These are phyloP conservation scores for Paramyrothecium roridum DNA, from an alignment of 2,329 filamentous ascomycete species.

Conservation along the genomic window DNA sequence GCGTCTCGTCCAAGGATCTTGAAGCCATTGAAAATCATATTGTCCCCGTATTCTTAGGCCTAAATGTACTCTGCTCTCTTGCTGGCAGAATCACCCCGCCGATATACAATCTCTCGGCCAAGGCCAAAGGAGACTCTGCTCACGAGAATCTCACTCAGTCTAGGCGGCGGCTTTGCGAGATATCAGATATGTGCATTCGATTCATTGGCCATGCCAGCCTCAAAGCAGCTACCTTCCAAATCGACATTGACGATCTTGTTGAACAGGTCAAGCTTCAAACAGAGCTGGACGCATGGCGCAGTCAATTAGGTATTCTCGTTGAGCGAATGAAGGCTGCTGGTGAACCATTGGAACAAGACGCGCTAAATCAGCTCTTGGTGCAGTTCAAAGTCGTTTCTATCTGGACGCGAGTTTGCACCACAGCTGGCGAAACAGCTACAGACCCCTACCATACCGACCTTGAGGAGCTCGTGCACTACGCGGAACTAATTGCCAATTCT, in stretches of 20 bases:
- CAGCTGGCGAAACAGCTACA: slow-evolving; percentile 1
- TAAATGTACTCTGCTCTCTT: slow-evolving; percentile 4
- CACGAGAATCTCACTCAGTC: too few relatives aligned
- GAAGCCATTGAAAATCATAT: slow-evolving; percentile 4
- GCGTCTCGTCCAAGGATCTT: neutral
- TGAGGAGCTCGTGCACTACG: slow-evolving; percentile 3
- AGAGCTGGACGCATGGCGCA: slow-evolving; percentile 1
- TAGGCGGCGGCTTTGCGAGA: too few relatives aligned
- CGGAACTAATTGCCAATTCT: neutral
- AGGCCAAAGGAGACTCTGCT: too few relatives aligned
- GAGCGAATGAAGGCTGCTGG: too few relatives aligned
- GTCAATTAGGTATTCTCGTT: neutral
- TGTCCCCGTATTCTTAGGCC: slow-evolving; percentile 1
- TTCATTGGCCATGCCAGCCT: neutral
- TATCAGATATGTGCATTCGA: too few relatives aligned
- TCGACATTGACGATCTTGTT: slow-evolving; percentile 2
- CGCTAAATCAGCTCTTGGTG: neutral
- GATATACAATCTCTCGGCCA: neutral
- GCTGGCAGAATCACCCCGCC: slow-evolving; percentile 2
- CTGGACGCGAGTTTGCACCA: slow-evolving; percentile 4
- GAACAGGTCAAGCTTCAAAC: slow-evolving; percentile 5
- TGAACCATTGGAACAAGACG: too few relatives aligned
- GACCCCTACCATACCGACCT: slow-evolving; percentile 2
- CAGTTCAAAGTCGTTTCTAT: slow-evolving; percentile 5
- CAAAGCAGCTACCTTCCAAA: slow-evolving; percentile 1